Evolutionary conservation across 2,329 filamentous ascomycete species (phyloP), one percentile per base, ranked within the genome.

Genomic region (Neodidymelliopsis sp.): DNA sequence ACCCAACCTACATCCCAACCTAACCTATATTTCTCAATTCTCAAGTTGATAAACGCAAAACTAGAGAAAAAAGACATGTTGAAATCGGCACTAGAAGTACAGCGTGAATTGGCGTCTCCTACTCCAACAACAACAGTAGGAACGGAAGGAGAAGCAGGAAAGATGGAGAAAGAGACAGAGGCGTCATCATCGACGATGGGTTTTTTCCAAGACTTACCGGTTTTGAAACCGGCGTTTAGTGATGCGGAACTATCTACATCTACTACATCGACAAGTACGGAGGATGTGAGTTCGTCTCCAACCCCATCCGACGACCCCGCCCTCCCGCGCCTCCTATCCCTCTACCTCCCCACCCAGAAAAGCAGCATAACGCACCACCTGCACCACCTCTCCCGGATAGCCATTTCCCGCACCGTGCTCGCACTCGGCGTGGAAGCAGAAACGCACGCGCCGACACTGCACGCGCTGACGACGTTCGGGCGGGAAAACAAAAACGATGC

Each of bases 391-490:
- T 54, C 63, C 13, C 60, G 62, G 1, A 9, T 63, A 6, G 46
- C 59, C 34, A 30, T 8, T 24, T 50, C 9, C 40, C 45, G 2
- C 18, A 29, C 47, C 4, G 50, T 63, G 15, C 52, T 62, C n/a
- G 46, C 25, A 4, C 54, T 66, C 33, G 47, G 87, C 13, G 81
- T 81, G 0, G 84, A 90, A 64, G 82, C 87, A 0, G 87, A 90
- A 67, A 78, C 75, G 30, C 85, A 88, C 54, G 79, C 82, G 33
- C 86, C 86, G 0, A 83, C 84, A 23, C 70, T 89, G 3, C 78
- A 78, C 30, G 80, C 83, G 1, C 77, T 83, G 9, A 81, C 86
- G 61, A 81, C 81, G 0, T 88, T 88, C 65, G 86, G 87, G 1
- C 47, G 56, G 27, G 76, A 77, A 39, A 81, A 81, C 38, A 58